Evolutionary conservation across 129 eudicot species (phyloP).

Genomic region (Scalesia atractyloides): DNA sequence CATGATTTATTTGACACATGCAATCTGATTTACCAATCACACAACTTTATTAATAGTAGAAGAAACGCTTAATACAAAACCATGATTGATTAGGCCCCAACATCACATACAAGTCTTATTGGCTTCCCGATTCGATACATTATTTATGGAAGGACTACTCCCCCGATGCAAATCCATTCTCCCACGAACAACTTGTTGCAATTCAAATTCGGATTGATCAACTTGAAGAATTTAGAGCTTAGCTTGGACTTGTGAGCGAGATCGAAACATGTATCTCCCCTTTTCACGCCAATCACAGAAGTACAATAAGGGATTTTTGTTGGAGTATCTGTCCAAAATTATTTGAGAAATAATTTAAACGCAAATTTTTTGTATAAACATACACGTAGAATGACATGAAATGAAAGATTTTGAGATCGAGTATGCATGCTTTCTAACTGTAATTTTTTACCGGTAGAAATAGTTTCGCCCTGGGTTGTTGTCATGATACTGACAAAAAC

Average conservation of each 20-base stretch:
- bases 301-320: constrained; percentile 19
- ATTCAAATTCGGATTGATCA: constrained; percentile 48
- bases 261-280: constrained; percentile 51
- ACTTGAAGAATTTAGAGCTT: constrained; percentile 18
- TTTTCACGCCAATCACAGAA: constrained; percentile 36
- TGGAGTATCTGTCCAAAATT: neutral
- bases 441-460: neutral
- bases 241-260: constrained; percentile 38
- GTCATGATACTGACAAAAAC: constrained; percentile 16
- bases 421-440: neutral
- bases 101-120: neutral
- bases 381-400: no score
- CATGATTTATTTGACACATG: neutral
- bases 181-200: constrained; percentile 48
- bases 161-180: constrained; percentile 49
- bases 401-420: neutral
- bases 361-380: no score
- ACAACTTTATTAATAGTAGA: neutral
- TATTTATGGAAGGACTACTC: constrained; percentile 14
- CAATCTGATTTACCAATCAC: neutral
- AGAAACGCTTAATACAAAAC: neutral
- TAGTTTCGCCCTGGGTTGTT: neutral
- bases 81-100: neutral
- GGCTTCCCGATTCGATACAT: neutral
- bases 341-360: neutral